Base-by-base conservation (phyloP, 208 protist species). In the Polymyxa betae region DNA sequence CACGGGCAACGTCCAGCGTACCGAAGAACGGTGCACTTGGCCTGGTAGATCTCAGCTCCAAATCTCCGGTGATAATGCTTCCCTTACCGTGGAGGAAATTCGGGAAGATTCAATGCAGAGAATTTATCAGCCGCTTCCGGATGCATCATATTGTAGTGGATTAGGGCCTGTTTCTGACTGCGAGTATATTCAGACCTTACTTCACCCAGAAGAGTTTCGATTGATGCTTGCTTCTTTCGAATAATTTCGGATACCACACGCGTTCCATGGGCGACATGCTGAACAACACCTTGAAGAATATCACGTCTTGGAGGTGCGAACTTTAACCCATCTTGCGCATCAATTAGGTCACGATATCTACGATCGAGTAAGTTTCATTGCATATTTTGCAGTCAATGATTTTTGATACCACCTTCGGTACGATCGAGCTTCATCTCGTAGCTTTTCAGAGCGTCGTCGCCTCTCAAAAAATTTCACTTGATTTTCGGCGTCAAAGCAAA, bases 401-500 rank as follows among this genome's bases (percentile, higher is more conserved):
- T 60, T 29, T 60, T 60, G 49, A 60, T n/a, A n/a, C 12, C 24
- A 60, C 49, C 49, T 60, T 60, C 49, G 5, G 24, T 45, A 82
- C 16, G 72, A 5, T 43, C n/a, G 5, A 16, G 72, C 72, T n/a
- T 82, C 35, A 38, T 82, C 72, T 5, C 72, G 72, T 38, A 82
- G 72, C 16, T 16, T 5, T 82, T 82, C 72, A 43, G 16, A 82
- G 10, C 5, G 5, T 43, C 35, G 72, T 35, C 72, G 72, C n/a
- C 72, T 35, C n/a, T 82, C 16, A 43, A 82, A 82, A 43, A 82
- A 82, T 35, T n/a, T 5, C 5, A n/a, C n/a, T 43, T 82, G 16
- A n/a, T 82, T n/a, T 82, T 82, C 72, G n/a, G 72, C 72, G 72
- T 82, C 72, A 43, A 82, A 82, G 72, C 72, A 82, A 43, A 82